Percentiles rank a stretch among this genome's conserved stretches.
Evolutionary conservation across 108 stramenopile species (phyloP).

Genomic region (Skeletonema costatum): DNA sequence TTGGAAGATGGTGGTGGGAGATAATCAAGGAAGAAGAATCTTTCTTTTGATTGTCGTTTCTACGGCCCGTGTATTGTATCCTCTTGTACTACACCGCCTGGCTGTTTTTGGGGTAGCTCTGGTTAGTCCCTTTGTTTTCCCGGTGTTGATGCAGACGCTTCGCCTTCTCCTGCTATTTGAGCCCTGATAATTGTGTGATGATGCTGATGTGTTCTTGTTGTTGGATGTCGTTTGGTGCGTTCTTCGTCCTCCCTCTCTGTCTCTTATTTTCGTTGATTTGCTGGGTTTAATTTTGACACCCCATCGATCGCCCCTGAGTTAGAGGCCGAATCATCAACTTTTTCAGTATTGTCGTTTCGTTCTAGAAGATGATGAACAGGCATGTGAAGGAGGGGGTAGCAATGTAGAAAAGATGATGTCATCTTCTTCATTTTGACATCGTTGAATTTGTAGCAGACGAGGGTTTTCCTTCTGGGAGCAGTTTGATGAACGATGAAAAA

Average conservation of each 20-base stretch:
- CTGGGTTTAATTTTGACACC: neutral
- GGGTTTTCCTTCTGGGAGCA: neutral
- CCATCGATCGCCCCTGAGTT: neutral
- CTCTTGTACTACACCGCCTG: neutral
- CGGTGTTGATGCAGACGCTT: neutral
- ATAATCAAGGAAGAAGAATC: neutral
- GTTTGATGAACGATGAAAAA: neutral
- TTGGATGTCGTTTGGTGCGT: neutral
- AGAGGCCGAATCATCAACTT: neutral
- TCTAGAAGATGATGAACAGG: conserved; percentile 5
- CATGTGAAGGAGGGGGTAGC: conserved; percentile 29
- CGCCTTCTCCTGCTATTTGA: neutral
- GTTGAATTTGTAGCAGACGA: conserved; percentile 3
- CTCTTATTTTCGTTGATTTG: neutral
- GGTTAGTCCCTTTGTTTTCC: neutral
- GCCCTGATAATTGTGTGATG: neutral
- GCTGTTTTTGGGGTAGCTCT: neutral
- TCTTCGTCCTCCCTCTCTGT: neutral
- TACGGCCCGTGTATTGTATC: neutral
- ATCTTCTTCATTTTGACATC: conserved; percentile 33
- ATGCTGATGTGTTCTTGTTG: neutral
- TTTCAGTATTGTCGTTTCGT: neutral
- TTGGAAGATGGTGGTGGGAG: conserved; percentile 24
- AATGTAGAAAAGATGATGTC: conserved; percentile 27
- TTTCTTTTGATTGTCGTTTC: neutral